These are phyloP conservation scores for Cladosporium sp. DNA, from an alignment of 2,329 filamentous ascomycete genomes.

Conservation along the genomic window DNA sequence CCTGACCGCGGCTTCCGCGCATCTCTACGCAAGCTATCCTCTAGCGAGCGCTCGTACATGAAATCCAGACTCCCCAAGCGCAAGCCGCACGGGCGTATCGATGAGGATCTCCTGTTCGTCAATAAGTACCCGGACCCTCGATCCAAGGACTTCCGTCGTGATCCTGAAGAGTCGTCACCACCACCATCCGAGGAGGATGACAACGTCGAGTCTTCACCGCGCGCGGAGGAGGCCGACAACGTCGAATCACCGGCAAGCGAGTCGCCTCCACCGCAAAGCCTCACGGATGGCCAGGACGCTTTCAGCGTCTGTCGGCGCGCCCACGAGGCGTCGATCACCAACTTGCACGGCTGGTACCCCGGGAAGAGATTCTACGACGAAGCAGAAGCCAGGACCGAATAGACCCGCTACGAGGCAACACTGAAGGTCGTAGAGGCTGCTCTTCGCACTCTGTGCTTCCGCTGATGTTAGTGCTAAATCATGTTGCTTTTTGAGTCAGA, in stretches of 20 bases:
- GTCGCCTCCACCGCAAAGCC: not conserved
- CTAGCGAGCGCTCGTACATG: not conserved
- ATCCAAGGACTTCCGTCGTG: not conserved
- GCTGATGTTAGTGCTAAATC: not conserved
- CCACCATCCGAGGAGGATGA: not conserved
- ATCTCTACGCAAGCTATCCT: not conserved
- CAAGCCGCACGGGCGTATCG: not conserved
- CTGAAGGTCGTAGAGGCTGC: not conserved
- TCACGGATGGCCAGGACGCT: not conserved
- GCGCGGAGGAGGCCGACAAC: not conserved
- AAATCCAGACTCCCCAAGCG: not conserved
- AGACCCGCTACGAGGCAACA: not conserved
- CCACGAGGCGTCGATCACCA: not conserved
- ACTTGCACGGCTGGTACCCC: not conserved
- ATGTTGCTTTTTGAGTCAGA: not conserved
- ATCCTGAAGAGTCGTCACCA: not conserved
- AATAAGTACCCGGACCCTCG: not conserved
- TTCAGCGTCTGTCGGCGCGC: not conserved
- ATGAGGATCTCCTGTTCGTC: not conserved
- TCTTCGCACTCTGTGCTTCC: not conserved
- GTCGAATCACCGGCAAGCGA: not conserved
- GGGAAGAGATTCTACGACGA: not conserved
- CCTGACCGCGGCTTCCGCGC: not conserved
- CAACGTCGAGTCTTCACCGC: too few species aligned
- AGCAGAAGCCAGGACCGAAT: not conserved